Percentiles rank a stretch among this genome's conserved stretches.
These are phyloP conservation scores for Colletotrichum somersetense DNA, from an alignment of 2,329 filamentous ascomycete genomes.

Conservation along the genomic window DNA sequence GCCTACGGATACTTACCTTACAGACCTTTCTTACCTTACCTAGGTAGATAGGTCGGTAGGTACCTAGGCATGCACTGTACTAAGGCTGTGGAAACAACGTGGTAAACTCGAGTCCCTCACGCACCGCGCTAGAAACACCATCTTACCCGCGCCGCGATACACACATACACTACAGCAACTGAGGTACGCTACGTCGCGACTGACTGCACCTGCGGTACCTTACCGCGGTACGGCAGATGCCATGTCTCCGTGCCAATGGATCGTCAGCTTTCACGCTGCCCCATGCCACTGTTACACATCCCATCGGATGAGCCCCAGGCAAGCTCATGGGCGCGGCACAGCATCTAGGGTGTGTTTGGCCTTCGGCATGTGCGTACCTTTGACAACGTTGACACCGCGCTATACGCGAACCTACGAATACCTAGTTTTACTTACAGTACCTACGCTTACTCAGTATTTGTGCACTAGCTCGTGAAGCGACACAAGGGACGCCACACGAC, in stretches of 20 bases:
- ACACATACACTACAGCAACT: not conserved
- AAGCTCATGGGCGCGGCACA: conserved; percentile 18
- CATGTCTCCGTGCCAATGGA: conserved; percentile 29
- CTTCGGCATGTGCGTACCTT: not conserved
- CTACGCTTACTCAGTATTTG: not conserved
- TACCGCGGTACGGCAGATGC: conserved; percentile 39
- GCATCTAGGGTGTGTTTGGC: not conserved
- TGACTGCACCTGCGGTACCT: conserved; percentile 32
- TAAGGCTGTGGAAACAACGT: no score
- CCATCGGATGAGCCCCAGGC: conserved; percentile 14
- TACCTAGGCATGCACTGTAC: no score
- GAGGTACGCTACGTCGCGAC: not conserved
- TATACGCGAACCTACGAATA: not conserved
- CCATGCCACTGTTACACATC: conserved; percentile 8
- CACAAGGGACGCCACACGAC: not conserved
- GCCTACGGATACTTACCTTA: not conserved
- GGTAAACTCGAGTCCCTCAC: not conserved
- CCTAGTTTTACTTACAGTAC: not conserved
- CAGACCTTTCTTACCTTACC: no score
- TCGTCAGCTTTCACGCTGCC: conserved; percentile 11
- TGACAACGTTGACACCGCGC: not conserved
- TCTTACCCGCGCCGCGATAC: not conserved
- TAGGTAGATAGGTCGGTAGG: no score
- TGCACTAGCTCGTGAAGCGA: not conserved
- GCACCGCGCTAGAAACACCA: not conserved